Evolutionary conservation across 2,329 filamentous ascomycete species (phyloP), one percentile per base, ranked within the genome.

Genomic region (Cylindrodendrum hubeiense): DNA sequence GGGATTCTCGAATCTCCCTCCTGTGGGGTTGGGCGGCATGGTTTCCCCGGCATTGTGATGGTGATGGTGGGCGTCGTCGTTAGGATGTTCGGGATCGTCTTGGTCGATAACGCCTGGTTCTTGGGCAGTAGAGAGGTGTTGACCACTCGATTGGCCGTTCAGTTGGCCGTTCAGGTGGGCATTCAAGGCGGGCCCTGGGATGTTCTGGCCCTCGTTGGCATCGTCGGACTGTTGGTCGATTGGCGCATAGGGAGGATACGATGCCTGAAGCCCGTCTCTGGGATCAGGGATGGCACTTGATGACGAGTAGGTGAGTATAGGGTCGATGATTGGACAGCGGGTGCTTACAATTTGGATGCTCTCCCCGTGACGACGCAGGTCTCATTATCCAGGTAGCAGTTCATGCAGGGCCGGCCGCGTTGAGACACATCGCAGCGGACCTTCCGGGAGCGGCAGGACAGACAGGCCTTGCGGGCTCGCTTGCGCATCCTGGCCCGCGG

Each of bases 401-500:
- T 85, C 76, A 84, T 85, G 73, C 81, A 86, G 7, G 84, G 84
- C 43, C 78, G 77, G 4, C 83, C 83, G 59, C 80, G 77, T 60
- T 82, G 82, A 41, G 79, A 83, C 26, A 85, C 83, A 68, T 84
- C 83, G 60, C 83, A 85, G 30, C 83, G 78, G n/a, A 85, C 83
- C 71, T 85, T 85, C 30, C 83, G 77, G 17, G 82, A 78, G 21
- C 84, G 78, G 68, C 83, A 85, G 15, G 81, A 81, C 9, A 84
- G 75, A 47, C 83, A 85, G 15, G 83, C 83, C 52, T 84, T 84
- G 3, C 53, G 34, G n/a, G 54, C 50, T 26, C 61, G 28, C 17
- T 49, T 60, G 33, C 56, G 61, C 5, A 21, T 33, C 51, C 28
- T 61, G 43, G 50, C 12, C 0, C 6, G 47, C 4, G n/a, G n/a